Percentiles rank a stretch among this genome's conserved stretches.
Conservation (phyloP, 495 filamentous ascomycete genomes). For the Talaromyces stipitatus region DNA sequence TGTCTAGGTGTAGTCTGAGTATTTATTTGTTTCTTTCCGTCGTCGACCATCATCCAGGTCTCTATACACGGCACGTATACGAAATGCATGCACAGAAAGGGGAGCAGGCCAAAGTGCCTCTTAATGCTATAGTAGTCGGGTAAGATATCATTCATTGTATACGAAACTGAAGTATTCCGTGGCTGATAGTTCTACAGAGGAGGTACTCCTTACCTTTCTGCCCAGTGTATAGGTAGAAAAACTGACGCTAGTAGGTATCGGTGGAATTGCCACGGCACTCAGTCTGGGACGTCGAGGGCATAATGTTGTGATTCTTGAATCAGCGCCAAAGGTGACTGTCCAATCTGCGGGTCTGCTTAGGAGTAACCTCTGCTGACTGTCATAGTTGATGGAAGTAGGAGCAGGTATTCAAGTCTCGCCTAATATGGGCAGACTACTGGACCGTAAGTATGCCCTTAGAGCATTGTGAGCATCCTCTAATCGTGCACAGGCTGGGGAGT, state of each 20-base stretch:
- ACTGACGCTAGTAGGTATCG: constrained; percentile 37
- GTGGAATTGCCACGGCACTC: constrained; percentile 58
- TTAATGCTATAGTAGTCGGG: constrained; percentile 30
- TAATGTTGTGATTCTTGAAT: constrained; percentile 29
- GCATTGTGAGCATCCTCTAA: too few species aligned
- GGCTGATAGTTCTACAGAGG: neutral
- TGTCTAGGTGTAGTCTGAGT: too few species aligned
- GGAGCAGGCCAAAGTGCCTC: constrained; percentile 18
- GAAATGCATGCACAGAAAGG: neutral
- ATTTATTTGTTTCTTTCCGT: constrained; percentile 4
- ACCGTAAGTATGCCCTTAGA: constrained; percentile 35
- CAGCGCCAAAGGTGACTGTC: constrained; percentile 23
- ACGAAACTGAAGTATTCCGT: neutral
- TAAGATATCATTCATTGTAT: constrained; percentile 10
- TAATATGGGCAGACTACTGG: constrained; percentile 66
- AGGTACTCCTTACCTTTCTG: too few species aligned
- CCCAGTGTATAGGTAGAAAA: neutral
- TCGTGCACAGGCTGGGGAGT: constrained; percentile 30
- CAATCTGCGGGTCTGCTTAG: neutral
- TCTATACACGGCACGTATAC: neutral
- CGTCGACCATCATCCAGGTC: constrained; percentile 10
- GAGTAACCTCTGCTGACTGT: too few species aligned
- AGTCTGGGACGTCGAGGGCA: constrained; percentile 48
- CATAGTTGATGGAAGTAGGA: constrained; percentile 53
- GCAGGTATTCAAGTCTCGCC: constrained; percentile 75